Evolutionary conservation across 345 rosid genomes (phyloP).

Genomic region (Salix dunnii): DNA sequence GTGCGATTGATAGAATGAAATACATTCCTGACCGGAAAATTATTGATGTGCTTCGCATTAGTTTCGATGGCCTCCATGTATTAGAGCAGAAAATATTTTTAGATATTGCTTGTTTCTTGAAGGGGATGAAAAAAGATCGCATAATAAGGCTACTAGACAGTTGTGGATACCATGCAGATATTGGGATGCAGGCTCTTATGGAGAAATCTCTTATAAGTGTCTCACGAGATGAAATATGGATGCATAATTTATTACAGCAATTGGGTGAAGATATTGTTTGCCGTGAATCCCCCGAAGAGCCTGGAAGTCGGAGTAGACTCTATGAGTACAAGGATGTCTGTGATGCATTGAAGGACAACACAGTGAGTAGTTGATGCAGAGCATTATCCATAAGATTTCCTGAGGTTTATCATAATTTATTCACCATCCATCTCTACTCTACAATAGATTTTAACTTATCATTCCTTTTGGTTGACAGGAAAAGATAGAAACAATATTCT

Average conservation of each 20-base stretch:
- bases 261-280: slow-evolving; percentile 11
- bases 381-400: too few relatives aligned
- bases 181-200: not conserved
- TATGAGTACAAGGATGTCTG: not conserved
- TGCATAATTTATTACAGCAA: slow-evolving; percentile 7
- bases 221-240: not conserved
- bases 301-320: slow-evolving; percentile 8
- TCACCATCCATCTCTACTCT: too few relatives aligned
- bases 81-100: slow-evolving; percentile 9
- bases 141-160: not conserved
- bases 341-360: not conserved
- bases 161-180: not conserved
- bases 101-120: slow-evolving; percentile 5
- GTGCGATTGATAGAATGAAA: slow-evolving; percentile 4
- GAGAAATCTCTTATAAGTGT: slow-evolving; percentile 5
- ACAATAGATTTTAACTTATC: too few relatives aligned
- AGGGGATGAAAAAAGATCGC: not conserved
- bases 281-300: not conserved
- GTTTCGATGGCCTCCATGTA: slow-evolving; percentile 4
- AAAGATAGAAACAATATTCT: too few relatives aligned
- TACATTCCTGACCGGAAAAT: not conserved
- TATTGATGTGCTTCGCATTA: slow-evolving; percentile 4
- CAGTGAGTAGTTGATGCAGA: not conserved
- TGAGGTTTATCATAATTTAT: too few relatives aligned
- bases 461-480: too few relatives aligned